Percentiles rank a stretch among this genome's conserved stretches.
phyloP scores from a whole-genome alignment of 176 grass and related monocot species.

The Aegilops umbellulata region DNA sequence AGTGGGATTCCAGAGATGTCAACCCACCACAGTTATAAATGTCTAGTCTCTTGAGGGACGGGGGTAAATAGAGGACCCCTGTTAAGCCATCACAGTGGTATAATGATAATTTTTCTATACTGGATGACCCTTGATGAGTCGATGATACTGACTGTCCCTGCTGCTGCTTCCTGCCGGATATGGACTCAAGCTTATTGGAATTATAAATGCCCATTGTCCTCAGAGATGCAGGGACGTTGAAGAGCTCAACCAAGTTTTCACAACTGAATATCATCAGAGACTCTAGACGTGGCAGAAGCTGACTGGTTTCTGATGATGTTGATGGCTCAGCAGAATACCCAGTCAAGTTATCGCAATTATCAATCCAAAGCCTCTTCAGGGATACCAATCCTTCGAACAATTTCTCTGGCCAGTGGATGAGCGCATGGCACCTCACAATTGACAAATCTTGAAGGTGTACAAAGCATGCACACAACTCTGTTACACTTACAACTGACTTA shows the following conservation, averaged over 20 bases:
- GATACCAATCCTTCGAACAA: not conserved
- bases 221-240: not conserved
- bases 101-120: not conserved
- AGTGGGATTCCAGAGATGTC: not conserved
- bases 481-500: not conserved
- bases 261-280: rapidly evolving
- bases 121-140: not conserved
- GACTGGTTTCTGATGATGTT: not conserved
- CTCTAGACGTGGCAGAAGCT: not conserved
- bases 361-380: not conserved
- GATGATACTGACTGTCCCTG: not conserved
- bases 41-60: not conserved
- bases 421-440: not conserved
- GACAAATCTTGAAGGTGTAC: not conserved
- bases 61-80: not conserved
- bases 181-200: not conserved
- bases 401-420: too few species aligned
- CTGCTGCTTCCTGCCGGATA: not conserved
- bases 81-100: not conserved
- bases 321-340: not conserved
- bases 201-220: not conserved
- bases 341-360: rapidly evolving
- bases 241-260: not conserved
- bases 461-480: not conserved
- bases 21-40: not conserved